Evolutionary conservation across 768 basidiomycete species (phyloP), one percentile per base, ranked within the genome.

Genomic region (Infundibulicybe gibba): DNA sequence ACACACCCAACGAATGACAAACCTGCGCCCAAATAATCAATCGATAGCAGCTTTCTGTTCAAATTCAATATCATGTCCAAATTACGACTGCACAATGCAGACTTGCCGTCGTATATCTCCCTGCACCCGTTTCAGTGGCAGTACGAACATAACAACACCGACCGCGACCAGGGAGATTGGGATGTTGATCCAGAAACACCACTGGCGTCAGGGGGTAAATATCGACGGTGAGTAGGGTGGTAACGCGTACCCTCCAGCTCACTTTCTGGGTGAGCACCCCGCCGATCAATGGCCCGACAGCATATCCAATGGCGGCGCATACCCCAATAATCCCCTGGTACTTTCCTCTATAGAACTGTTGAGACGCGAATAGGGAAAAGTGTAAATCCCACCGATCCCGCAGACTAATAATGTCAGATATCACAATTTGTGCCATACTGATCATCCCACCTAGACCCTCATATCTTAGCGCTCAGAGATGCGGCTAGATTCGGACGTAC

Each of bases 291-390:
- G 86, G 87, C 0, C 87, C 86, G 4, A 85, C 69, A 0, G 79
- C 75, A 54, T 81, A 86, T 3, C 84, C 81, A 10, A 83, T 61
- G 1, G 81, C 80, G 6, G 71, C 64, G 5, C 73, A 64, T 4
- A 72, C 79, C 3, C 81, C 79, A 15, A 85, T 81, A 32, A 88
- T 83, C 1, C 87, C 87, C 54, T 87, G 84, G 55, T 87, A 90
- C 64, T 88, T 88, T 21, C 86, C 86, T 51, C 81, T 82, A n/a
- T n/a, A n/a, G n/a, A n/a, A n/a, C n/a, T n/a, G n/a, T n/a, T n/a
- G n/a, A n/a, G n/a, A n/a, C n/a, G 50, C 13, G 41, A 44, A 49
- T 15, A 10, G 13, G 20, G 44, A 25, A 32, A 30, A 35, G 30
- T 16, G 21, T 43, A 30, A 37, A 6, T 59, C 67, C 19, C 43